Conservation (phyloP, 2,329 filamentous ascomycete genomes). For the Arthrobotrys iridis region DNA sequence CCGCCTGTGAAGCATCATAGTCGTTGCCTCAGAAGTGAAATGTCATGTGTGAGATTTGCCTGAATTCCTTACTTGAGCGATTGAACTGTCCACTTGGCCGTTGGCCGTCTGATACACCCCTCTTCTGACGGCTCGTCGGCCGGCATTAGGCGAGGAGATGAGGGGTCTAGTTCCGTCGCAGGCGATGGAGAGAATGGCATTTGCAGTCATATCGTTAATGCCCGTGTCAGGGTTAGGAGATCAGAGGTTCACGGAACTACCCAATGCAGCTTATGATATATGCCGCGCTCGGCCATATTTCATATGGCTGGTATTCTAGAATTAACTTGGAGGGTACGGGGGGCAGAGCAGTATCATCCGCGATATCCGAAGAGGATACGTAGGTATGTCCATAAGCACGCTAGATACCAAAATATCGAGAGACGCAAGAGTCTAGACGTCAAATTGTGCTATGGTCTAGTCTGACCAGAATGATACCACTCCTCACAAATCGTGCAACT, state of each 20-base stretch:
- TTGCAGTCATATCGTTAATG: conserved; percentile 6
- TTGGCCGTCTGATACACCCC: background rate
- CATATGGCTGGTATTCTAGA: background rate
- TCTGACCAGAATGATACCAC: conserved; percentile 16
- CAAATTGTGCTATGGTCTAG: conserved; percentile 6
- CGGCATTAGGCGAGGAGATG: conserved; percentile 43
- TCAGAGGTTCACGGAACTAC: conserved; percentile 4
- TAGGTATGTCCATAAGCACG: background rate
- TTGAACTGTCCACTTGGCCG: conserved; percentile 24
- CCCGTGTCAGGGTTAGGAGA: conserved; percentile 3
- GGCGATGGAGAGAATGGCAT: background rate
- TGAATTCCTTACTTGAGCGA: conserved; percentile 14
- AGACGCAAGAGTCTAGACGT: background rate
- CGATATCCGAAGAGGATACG: too few relatives aligned
- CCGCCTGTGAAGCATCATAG: background rate
- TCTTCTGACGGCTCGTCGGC: conserved; percentile 36
- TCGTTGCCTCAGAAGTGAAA: conserved; percentile 8
- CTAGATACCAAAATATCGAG: background rate
- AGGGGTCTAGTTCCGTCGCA: background rate
- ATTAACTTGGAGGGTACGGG: conserved; percentile 3
- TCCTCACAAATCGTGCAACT: too few relatives aligned
- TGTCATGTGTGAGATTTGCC: conserved; percentile 30
- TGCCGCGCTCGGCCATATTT: background rate
- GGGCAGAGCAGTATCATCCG: background rate
- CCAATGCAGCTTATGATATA: background rate